phyloP scores from a whole-genome alignment of 2,329 filamentous ascomycete species.

The Cyphellophora europaea region DNA sequence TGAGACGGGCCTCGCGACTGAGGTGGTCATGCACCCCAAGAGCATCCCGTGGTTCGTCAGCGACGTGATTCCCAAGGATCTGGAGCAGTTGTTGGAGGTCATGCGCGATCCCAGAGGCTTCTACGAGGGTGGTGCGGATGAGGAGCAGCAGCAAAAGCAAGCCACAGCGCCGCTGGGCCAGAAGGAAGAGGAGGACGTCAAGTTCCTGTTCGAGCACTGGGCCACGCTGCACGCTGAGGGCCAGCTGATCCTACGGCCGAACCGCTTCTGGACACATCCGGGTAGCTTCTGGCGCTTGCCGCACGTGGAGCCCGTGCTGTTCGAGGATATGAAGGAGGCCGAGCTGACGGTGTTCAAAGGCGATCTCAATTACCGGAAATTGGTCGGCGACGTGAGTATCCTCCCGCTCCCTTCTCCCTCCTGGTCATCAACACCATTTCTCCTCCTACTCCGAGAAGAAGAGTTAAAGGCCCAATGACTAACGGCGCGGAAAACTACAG shows the following conservation, averaged over 20 bases:
- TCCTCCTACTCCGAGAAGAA: neutral
- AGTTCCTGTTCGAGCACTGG: constrained; percentile 78
- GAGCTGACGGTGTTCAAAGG: constrained; percentile 95
- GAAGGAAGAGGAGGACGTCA: constrained; percentile 56
- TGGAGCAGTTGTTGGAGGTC: constrained; percentile 68
- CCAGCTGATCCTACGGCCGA: constrained; percentile 71
- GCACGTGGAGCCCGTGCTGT: constrained; percentile 54
- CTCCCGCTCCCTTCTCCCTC: neutral
- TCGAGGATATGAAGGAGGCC: constrained; percentile 68
- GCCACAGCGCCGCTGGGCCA: constrained; percentile 55
- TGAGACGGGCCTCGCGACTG: constrained; percentile 73
- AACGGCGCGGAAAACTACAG: too few species aligned
- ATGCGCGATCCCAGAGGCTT: constrained; percentile 70
- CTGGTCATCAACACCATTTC: neutral
- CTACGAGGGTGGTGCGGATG: constrained; percentile 66
- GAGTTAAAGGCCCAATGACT: too few species aligned
- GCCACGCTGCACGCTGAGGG: constrained; percentile 71
- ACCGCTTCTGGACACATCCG: constrained; percentile 81
- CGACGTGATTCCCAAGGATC: constrained; percentile 82
- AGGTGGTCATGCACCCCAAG: constrained; percentile 84
- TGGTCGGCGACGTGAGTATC: constrained; percentile 70
- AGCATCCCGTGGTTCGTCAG: constrained; percentile 97
- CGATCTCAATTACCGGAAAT: constrained; percentile 90
- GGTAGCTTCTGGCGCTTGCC: constrained; percentile 88
- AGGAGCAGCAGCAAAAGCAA: constrained; percentile 50